Base-by-base conservation (phyloP, 2,329 filamentous ascomycete species). In the Aspergillus awamori region DNA sequence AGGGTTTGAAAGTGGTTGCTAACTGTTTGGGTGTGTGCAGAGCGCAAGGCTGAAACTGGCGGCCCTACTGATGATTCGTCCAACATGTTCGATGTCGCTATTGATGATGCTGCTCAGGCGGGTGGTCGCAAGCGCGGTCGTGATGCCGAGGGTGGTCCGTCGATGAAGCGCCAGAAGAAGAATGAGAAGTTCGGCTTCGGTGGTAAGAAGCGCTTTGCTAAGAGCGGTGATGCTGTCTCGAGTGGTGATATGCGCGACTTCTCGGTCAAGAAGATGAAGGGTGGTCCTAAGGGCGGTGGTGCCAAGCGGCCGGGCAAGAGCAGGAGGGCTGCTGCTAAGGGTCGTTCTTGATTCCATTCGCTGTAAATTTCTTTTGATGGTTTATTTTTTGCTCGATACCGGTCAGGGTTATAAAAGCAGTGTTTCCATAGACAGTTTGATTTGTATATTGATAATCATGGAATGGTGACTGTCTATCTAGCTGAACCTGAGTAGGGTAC, bases 101-200 rank as follows among this genome's bases (percentile, higher is more conserved):
- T 96, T 62, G 93, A 97, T 70, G 82, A 87, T 59, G 82, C 84
- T 73, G 85, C 81, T 80, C 89, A 81, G 79, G 87, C 71, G 74
- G 82, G 82, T 20, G 81, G 78, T 67, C 72, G 76, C 68, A 65
- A 79, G 72, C 64, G 74, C 69, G 77, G 79, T 69, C 78, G 79
- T 59, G 77, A 77, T 28, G 71, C 71, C 47, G 73, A 76, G 63
- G 76, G 76, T 66, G 77, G 78, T 36, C 78, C 79, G 60, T 76
- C 79, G 54, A 2, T 54, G 65, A 98, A 98, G 83, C 89, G 95
- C 63, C 86, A 90, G 76, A 97, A 96, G 87, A 97, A 96, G 83
- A 89, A 99, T 75, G 86, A 91, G 67, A 97, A 97, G 81, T 98
- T 89, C 76, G 95, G 95, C 24, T 97, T 94, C 73, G 95, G 95